Evolutionary conservation across 345 rosid genomes (phyloP), one percentile per base, ranked within the genome.

Genomic region (Limnanthes douglasii): DNA sequence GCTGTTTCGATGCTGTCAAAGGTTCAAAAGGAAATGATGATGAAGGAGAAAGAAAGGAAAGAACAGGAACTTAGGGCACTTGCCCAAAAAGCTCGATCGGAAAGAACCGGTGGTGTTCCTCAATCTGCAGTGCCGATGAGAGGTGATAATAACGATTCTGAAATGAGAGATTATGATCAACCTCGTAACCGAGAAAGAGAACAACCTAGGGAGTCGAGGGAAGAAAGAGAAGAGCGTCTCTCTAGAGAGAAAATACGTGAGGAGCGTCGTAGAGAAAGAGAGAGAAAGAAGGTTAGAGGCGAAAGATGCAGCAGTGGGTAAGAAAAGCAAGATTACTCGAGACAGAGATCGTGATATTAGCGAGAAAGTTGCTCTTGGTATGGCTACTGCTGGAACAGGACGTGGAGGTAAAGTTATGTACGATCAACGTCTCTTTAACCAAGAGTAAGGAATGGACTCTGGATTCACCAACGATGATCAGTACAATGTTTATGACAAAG

Each of bases 1-100:
- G 98, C 96, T 20, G 98, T 90, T 53, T 71, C 93, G 4, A 80
- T 90, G 98, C 69, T 96, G 43, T 77, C 94, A 4, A 90, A 85
- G 70, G 94, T 90, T 43, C 98, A 80, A 37, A 84, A 73, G 40
- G 98, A 84, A 61, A 77, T 90, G 94, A 4, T 41, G 57, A 69
- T 80, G 86, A 90, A 80, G 72, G 98, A 90, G 61, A 84, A 80
- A 51, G 98, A 84, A 30, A 72, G 75, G 57, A 81, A 67, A 52
- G 96, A 90, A 63, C 83, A 78, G 51, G 98, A 90, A 39, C 51
- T 90, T 52, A 77, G 94, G 7, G 95, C 88, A 11, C 71, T 90
- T 27, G 98, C 98, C 25, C 94, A 79, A 43, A 80, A 73, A 61
- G 98, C 98, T 5, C 84, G 94, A 18, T 78, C 85, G 4, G 94